Conservation (phyloP, 2,329 filamentous ascomycete species). For the Fusarium sororula region DNA sequence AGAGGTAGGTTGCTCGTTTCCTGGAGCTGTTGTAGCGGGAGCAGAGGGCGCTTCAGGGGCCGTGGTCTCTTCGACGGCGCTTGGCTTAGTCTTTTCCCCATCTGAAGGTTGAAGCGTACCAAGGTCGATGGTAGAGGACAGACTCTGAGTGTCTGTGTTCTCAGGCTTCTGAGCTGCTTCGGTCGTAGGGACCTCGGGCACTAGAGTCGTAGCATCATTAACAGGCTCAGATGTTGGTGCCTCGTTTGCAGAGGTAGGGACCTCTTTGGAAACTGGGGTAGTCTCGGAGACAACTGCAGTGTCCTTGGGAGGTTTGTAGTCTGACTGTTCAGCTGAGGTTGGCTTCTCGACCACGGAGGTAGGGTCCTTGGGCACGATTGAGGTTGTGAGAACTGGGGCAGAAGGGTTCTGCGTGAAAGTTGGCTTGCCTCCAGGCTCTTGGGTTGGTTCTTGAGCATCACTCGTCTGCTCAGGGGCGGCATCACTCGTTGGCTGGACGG, state of each 20-base stretch:
- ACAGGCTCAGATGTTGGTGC: slow-evolving; percentile 3
- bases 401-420: slow-evolving; percentile 29
- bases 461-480: slow-evolving; percentile 6
- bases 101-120: slow-evolving; percentile 34
- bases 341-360: neutral
- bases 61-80: slow-evolving; percentile 18
- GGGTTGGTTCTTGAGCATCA: slow-evolving; percentile 6
- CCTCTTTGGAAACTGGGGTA: neutral
- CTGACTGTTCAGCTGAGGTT: neutral
- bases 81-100: slow-evolving; percentile 3
- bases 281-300: neutral
- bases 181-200: neutral
- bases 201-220: slow-evolving; percentile 2
- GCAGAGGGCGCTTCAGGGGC: slow-evolving; percentile 8
- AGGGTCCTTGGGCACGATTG: slow-evolving; percentile 31
- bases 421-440: slow-evolving; percentile 15
- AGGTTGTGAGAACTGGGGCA: slow-evolving; percentile 27
- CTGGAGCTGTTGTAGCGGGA: neutral
- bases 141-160: neutral
- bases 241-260: neutral
- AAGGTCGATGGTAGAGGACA: slow-evolving; percentile 37
- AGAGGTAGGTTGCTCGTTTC: slow-evolving; percentile 1
- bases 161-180: slow-evolving; percentile 15
- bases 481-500: slow-evolving; percentile 14
- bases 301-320: neutral